Base-by-base conservation (phyloP, 2,329 filamentous ascomycete species). In the Trichoderma koningii region DNA sequence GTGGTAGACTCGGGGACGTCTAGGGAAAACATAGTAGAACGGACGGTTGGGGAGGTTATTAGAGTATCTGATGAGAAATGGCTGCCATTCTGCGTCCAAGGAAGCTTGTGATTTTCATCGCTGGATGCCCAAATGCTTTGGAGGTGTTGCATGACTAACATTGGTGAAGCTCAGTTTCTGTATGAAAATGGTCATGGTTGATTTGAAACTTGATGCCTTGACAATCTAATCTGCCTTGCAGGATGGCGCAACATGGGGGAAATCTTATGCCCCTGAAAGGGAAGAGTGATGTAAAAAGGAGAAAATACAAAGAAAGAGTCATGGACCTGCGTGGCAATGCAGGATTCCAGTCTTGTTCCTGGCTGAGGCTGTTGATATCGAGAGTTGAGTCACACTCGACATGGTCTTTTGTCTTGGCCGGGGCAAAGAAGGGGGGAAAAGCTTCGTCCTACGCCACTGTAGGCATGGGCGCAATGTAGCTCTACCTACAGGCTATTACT, bases 41-140 rank as follows among this genome's bases (percentile, higher is more conserved):
- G 59, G 48, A 19, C 48, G 59, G 59, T 7, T 48, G 5, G 41
- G 45, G 59, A 53, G 41, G 48, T n/a, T 62, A 47, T 53, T 45
- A 63, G 61, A 63, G 50, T 48, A 63, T 42, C 55, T 55, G 60
- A 63, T 55, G 51, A 50, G 52, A 63, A 26, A 62, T 28, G 61
- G 50, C 30, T 53, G 52, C 51, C 55, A 55, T 17, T 19, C 3
- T 34, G 28, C 19, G 17, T 30, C 7, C 7, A 38, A 38, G 10
- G 3, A 14, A 2, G 19, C 1, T 47, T 23, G 44, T 26, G 21
- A 1, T 53, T n/a, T 28, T 12, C 17, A 23, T 3, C 12, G 26
- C 7, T 17, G n/a, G 9, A 30, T 7, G 7, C 30, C 30, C 9
- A 2, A 30, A 30, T 1, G 30, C 3, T 30, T 30, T 30, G 30